Evolutionary conservation across 2,329 filamentous ascomycete genomes (phyloP), one percentile per base, ranked within the genome.

Genomic region (Aphanoascus verrucosus): DNA sequence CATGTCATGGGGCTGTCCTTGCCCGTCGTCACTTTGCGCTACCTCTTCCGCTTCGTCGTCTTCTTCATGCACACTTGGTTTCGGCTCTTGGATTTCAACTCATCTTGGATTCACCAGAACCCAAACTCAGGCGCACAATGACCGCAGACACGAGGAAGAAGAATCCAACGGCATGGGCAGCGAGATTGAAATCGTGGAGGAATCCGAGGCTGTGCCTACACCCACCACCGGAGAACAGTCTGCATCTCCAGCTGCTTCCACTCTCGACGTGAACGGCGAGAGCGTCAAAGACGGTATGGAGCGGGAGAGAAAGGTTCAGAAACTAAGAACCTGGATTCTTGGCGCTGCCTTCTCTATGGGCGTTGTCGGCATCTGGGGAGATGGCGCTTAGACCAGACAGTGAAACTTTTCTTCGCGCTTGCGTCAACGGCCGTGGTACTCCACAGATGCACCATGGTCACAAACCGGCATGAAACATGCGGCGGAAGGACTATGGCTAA

Each of bases 281-380:
- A 69, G 61, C 41, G 68, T 76, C 19, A 67, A 70, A 59, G 62
- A 61, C 20, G 71, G 71, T 48, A 72, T 76, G 72, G 63, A 65
- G 32, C 61, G 61, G 37, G 73, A 75, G 58, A 64, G 65, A 35
- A 65, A 64, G 20, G 58, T 72, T 44, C 69, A 74, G 57, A 58
- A 59, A 40, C 61, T 65, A 9, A 65, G 72, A 35, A 63, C 66
- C 28, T 68, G 65, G 56, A 61, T 74, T 34, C 65, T 69, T 40
- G 72, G 70, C 0, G 42, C 71, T 48, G 73, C 69, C 1, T 67
- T 74, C 53, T 67, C 68, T 1, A 72, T 75, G 67, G 70, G 68
- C 17, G 69, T 76, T 51, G 69, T 76, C 40, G 73, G 73, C 6
- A 67, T 75, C 28, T 76, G 73, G 73, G 73, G 73, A 1, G 73